Percentiles rank a stretch among this genome's conserved stretches.
Conservation (phyloP, 441 rosid genomes). For the Gossypium aridum region DNA sequence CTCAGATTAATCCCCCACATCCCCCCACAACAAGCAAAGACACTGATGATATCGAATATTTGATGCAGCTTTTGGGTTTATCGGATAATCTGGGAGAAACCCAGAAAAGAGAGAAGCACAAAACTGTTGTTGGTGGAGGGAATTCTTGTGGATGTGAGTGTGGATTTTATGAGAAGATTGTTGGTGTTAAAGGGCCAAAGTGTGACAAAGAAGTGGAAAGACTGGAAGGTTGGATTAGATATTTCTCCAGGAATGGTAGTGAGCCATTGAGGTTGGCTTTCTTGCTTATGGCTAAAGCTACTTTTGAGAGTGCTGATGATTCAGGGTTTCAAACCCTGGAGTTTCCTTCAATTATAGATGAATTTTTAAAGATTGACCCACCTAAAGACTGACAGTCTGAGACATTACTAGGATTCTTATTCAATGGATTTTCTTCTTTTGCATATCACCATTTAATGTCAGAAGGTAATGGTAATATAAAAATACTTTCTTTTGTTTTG, state of each 20-base stretch:
- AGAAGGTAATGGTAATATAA: background rate
- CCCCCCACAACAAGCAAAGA: background rate
- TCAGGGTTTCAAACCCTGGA: slow-evolving; percentile 26
- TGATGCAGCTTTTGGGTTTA: slow-evolving; percentile 33
- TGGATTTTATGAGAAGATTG: slow-evolving; percentile 41
- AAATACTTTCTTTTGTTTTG: background rate
- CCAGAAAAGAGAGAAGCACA: slow-evolving; percentile 6
- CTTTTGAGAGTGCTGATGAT: slow-evolving; percentile 16
- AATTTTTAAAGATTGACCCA: slow-evolving; percentile 34
- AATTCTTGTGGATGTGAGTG: slow-evolving; percentile 25
- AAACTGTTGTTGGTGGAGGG: slow-evolving; percentile 7
- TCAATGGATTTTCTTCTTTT: background rate
- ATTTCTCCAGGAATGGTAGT: slow-evolving; percentile 19
- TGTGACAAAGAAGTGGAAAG: slow-evolving; percentile 34
- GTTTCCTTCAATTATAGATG: slow-evolving; percentile 36
- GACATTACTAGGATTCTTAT: background rate
- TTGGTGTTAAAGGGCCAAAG: slow-evolving; percentile 43
- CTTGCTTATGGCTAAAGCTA: slow-evolving; percentile 48
- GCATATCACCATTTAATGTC: slow-evolving; percentile 1
- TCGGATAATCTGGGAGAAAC: slow-evolving; percentile 7
- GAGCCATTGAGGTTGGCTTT: slow-evolving; percentile 47
- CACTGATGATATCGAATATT: slow-evolving; percentile 23
- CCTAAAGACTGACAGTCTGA: slow-evolving; percentile 19
- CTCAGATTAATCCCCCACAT: background rate
- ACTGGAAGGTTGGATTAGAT: slow-evolving; percentile 37